These are phyloP conservation scores for Phytophthora cactorum DNA, from an alignment of 352 stramenopile genomes.

Conservation along the genomic window DNA sequence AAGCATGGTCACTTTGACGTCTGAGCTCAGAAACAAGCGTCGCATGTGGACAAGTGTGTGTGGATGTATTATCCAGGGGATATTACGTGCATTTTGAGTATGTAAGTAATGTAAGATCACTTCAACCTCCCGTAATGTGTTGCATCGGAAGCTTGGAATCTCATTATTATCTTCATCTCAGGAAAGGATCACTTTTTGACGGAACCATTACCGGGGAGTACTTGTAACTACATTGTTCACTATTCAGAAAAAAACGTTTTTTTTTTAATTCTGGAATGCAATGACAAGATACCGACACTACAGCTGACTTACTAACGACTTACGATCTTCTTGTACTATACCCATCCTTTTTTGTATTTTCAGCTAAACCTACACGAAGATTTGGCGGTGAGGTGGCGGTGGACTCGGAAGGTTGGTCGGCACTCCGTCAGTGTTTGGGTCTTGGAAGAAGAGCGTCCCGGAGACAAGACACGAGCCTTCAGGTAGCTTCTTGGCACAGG, in stretches of 20 bases:
- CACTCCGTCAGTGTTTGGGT: slow-evolving; percentile 26
- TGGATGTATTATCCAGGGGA: background rate
- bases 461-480: slow-evolving; percentile 24
- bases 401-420: slow-evolving; percentile 31
- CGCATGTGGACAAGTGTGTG: background rate
- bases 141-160: too few relatives aligned
- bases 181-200: too few relatives aligned
- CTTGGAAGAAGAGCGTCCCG: slow-evolving; percentile 33
- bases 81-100: too few relatives aligned
- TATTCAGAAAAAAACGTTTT: too few relatives aligned
- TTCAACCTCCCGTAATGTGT: background rate
- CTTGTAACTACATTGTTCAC: too few relatives aligned
- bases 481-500: slow-evolving; percentile 37
- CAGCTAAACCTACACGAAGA: slow-evolving; percentile 23
- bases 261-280: too few relatives aligned
- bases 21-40: background rate
- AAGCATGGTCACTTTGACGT: slow-evolving; percentile 16
- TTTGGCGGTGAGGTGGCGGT: slow-evolving; percentile 31
- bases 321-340: background rate
- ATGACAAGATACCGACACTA: background rate
- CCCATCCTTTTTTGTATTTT: background rate
- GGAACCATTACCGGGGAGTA: too few relatives aligned
- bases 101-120: background rate
- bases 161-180: too few relatives aligned
- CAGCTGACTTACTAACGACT: background rate